A percentile compares a stretch with the other conserved stretches of the same genome.
Evolutionary conservation across 768 basidiomycete genomes (phyloP).

Genomic region (Lyophyllum decastes): DNA sequence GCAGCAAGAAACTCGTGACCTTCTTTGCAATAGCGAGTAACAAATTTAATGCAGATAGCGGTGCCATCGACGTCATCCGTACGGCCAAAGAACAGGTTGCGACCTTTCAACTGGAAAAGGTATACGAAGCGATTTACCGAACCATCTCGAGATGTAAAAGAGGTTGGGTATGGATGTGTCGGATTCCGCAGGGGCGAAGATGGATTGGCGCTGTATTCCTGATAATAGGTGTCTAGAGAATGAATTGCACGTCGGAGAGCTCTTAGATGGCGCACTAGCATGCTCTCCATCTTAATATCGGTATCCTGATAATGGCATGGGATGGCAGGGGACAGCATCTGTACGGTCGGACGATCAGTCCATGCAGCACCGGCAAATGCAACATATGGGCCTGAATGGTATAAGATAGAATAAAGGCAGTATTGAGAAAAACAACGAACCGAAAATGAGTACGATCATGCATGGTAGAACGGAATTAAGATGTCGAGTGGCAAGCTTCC

Average conservation of each 20-base stretch:
- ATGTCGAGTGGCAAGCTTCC: background rate
- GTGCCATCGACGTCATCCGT: background rate
- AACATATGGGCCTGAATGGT: conserved; percentile 6
- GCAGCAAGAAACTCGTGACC: conserved; percentile 18
- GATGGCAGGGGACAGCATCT: conserved; percentile 10
- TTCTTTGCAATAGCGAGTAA: conserved; percentile 9
- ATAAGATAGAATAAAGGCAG: background rate
- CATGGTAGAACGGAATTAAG: conserved; percentile 11
- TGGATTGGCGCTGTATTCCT: background rate
- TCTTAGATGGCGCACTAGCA: conserved; percentile 5
- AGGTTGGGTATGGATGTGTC: background rate
- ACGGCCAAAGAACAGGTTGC: background rate
- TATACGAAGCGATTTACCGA: background rate
- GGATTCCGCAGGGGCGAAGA: background rate
- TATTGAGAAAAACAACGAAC: conserved; percentile 3
- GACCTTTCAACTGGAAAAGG: background rate
- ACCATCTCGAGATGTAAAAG: background rate
- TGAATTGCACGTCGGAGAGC: conserved; percentile 2
- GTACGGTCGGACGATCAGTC: conserved; percentile 9
- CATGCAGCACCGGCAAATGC: conserved; percentile 13
- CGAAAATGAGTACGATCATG: conserved; percentile 8
- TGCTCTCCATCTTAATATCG: background rate
- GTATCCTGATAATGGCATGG: conserved; percentile 5
- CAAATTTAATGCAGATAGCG: conserved; percentile 10
- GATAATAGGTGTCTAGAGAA: conserved; percentile 1